Evolutionary conservation across 257 asterid species (phyloP).

Genomic region (Penstemon davidsonii): DNA sequence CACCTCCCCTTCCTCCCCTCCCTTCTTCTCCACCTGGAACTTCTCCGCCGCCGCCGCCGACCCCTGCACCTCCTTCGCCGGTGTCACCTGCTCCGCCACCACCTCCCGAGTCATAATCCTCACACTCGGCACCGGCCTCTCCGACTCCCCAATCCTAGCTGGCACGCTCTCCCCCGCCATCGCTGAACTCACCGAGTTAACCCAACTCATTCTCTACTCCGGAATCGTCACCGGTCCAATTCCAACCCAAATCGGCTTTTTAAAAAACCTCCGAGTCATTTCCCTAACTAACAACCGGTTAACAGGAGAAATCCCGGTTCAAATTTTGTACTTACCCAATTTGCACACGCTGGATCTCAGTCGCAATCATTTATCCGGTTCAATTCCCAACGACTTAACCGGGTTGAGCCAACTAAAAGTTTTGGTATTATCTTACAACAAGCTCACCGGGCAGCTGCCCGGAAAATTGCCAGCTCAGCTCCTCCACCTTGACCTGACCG

Average conservation of each 20-base stretch:
- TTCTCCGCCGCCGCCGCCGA: constrained; percentile 47
- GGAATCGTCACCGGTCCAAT: constrained; percentile 82
- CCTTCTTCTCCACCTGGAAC: constrained; percentile 67
- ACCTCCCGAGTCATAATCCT: constrained; percentile 43
- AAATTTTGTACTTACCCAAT: constrained; percentile 39
- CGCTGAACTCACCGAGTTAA: constrained; percentile 43
- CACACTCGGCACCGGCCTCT: constrained; percentile 66
- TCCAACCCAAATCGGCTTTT: constrained; percentile 44
- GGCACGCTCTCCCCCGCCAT: constrained; percentile 64
- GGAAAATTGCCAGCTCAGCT: constrained; percentile 36
- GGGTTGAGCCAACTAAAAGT: constrained; percentile 36
- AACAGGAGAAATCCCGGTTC: constrained; percentile 50
- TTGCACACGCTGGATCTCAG: constrained; percentile 85
- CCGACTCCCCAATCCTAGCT: constrained; percentile 64
- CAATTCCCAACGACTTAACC: constrained; percentile 35
- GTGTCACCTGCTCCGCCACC: constrained; percentile 55
- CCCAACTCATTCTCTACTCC: constrained; percentile 64
- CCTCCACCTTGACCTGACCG: constrained; percentile 65
- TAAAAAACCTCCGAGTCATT: constrained; percentile 50
- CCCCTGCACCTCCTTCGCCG: constrained; percentile 73
- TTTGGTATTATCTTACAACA: constrained; percentile 48
- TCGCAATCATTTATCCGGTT: constrained; percentile 56
- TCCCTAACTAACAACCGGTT: constrained; percentile 67
- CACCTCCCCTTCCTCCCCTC: constrained; percentile 31
- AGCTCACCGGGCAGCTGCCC: constrained; percentile 48